Evolutionary conservation across 2,329 filamentous ascomycete genomes (phyloP), one percentile per base, ranked within the genome.

Genomic region (Uncinocarpus reesii): DNA sequence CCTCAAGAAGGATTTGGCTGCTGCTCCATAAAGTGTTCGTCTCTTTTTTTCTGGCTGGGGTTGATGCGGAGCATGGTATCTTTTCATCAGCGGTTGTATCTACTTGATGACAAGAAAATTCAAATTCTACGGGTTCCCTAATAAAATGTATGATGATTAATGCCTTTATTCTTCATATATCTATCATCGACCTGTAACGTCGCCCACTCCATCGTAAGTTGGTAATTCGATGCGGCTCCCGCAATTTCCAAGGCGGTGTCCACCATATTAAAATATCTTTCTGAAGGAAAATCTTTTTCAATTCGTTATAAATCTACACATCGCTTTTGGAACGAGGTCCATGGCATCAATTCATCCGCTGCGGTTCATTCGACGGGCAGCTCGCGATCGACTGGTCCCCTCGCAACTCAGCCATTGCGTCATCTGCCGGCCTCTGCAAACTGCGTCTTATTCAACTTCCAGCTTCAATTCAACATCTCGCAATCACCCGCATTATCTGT

Each of bases 1-100:
- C 52, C 87, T 98, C 86, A 98, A 98, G 88, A 98, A 96, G 87
- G 92, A 98, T 65, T 73, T 84, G 61, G 70, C 72, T 65, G 66
- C 73, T 65, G 64, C 49, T 29, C 46, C 46, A 42, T 48, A 26
- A 48, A 21, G 7, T 37, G 35, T 42, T 42, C 26, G 4, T 34
- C 29, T 37, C n/a, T 2, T 48, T 43, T 40, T 34, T 24, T 24
- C 23, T 48, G 46, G 37, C 38, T 20, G 46, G 37, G 38, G 38
- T 48, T 48, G 46, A 48, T 48, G 46, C 41, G 46, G 46, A 48
- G 46, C 46, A 48, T 43, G 46, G 37, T 48, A 42, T 48, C 40
- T 43, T 48, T 48, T 43, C 37, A 48, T 48, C 38, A 37, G 40
- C 29, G 46, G 29, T 37, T 48, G 46, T 48, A 48, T 48, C 38